Evolutionary conservation across 2,329 filamentous ascomycete species (phyloP), one percentile per base, ranked within the genome.

Genomic region (Alternaria postmessia): DNA sequence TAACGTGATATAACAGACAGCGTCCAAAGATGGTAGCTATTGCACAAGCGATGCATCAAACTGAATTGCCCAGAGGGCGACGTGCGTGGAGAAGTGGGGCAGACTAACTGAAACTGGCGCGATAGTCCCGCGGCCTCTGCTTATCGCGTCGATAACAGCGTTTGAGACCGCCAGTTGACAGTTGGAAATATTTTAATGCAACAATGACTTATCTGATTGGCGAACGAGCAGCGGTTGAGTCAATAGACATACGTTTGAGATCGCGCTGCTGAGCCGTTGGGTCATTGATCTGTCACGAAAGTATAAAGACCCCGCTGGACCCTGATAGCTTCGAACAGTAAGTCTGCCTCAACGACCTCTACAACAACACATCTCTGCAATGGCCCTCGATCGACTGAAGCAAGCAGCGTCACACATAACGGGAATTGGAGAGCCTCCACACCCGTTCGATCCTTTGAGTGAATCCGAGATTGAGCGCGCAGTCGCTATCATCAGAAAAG

Each of bases 381-480:
- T 88, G 86, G 86, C 87, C 67, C 82, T 89, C 67, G 86, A 89
- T 68, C 84, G 87, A 68, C 80, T 90, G 46, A 87, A 87, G 79
- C 87, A 89, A 72, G 81, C 90, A 73, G 82, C 87, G 66, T 82
- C 85, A 54, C 88, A 90, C 70, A 78, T 91, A 71, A 85, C 83
- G 54, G 87, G 86, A 57, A 81, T 84, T 26, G 73, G 81, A 20
- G 73, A 81, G 38, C 81, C 82, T 51, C 85, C 86, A 36, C 89
- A 96, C 73, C 93, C 93, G 6, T 86, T 95, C 65, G 93, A 96
- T 72, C 93, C 93, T 54, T 87, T 96, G 46, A 86, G 85, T 9
- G 82, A 85, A 9, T 79, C 82, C 2, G 93, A 96, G 79, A 96
- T 96, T 68, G 88, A 91, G 69, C 80, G 85, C 20, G 88, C 88